Evolutionary conservation across 1,284 basidiomycete genomes (phyloP), one percentile per base, ranked within the genome.

Genomic region (Tetrapyrgos nigripes): DNA sequence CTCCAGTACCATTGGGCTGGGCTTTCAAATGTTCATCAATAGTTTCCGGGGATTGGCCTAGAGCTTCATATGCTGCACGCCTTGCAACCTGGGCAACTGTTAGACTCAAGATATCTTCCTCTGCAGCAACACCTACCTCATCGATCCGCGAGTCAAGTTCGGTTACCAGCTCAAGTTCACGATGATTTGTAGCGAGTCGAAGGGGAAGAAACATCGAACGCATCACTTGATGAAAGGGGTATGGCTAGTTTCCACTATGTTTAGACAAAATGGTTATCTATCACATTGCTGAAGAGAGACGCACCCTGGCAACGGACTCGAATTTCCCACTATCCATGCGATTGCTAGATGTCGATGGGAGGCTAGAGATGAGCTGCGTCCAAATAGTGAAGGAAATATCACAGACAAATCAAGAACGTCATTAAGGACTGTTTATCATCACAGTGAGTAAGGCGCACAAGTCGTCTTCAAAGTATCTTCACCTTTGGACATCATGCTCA

Each of bases 401-500:
- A 35, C 50, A 23, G 53, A 82, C 82, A 85, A 85, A 64, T 86
- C 84, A 14, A 91, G 75, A 8, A 90, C 87, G 65, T 90, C 89
- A 64, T 91, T 60, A 3, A 60, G 37, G 23, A 60, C 59, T 60
- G 71, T 21, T 60, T 63, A 83, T 80, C 79, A 81, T 81, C 23
- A 45, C 80, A 75, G 72, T 8, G 14, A 33, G 14, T 33, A 8
- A 14, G 31, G 31, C 31, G 8, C 31, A 14, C 31, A 33, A 33
- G 31, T 33, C 8, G 14, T n/a, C n/a, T n/a, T n/a, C 31, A 33
- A 53, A 53, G 14, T 13, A 4, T 14, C 14, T 33, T 33, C 31
- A 84, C 88, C 89, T 79, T 92, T 92, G n/a, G 88, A 89, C 90
- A 94, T 96, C 90, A 95, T 94, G 60, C 85, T 89, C 57, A 96